Evolutionary conservation across 1,284 basidiomycete genomes (phyloP), one percentile per base, ranked within the genome.

Genomic region (Chalciporus sp.): DNA sequence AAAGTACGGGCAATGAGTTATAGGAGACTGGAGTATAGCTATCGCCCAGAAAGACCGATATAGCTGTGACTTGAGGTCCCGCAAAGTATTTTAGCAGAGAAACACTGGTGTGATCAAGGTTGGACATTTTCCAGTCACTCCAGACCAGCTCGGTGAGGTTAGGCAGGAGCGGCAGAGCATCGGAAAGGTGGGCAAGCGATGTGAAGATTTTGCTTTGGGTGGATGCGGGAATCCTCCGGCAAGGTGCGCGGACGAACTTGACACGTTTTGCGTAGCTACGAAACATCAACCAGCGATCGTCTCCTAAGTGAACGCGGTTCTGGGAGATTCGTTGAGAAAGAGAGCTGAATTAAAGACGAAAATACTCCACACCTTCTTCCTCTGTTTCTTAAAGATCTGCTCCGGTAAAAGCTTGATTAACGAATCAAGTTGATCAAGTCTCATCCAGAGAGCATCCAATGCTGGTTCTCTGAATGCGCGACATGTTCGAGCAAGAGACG

Each of bases 201-300:
- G 51, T 1, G 9, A 52, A 19, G 4, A 58, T 16, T 7, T 46
- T 28, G 20, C 37, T 26, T 39, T 39, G 49, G 47, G 23, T 7
- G 7, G 3, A 17, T 1, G 12, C n/a, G 7, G 49, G 43, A 17
- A 46, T n/a, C 16, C 33, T 29, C 5, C 33, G 7, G n/a, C 46
- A 57, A 17, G 26, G 16, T 14, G 27, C 45, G 6, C 16, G 49
- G 17, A 65, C 28, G 23, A 14, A 29, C 39, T 43, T 65, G 42
- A 62, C 58, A 28, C 58, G 58, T 28, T 27, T 42, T 9, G 63
- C 61, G 23, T 65, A 65, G 40, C 42, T 33, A 45, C 17, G 42
- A 27, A 65, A 65, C 2, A 20, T 42, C 17, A 6, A 23, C 63
- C 61, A 61, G 6, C 33, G 35, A 1, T 17, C 7, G 16, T 64